Percentiles rank a stretch among this genome's conserved stretches.
Evolutionary conservation across 768 basidiomycete species (phyloP).

Genomic region (Exsudoporus frostii): DNA sequence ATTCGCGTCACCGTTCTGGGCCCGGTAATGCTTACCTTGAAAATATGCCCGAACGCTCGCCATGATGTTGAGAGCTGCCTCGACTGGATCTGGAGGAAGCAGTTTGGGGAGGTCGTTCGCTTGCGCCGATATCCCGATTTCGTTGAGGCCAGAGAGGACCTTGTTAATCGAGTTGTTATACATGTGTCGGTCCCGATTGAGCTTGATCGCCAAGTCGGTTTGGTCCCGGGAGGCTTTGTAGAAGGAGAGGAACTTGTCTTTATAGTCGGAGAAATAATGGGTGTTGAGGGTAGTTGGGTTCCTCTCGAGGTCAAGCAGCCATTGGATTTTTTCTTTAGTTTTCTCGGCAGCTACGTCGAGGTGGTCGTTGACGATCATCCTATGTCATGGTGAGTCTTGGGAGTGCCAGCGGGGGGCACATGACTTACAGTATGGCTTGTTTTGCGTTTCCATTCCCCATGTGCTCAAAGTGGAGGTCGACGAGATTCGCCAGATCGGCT

Average conservation of each 20-base stretch:
- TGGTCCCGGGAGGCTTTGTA: conserved; percentile 39
- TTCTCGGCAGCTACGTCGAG: conserved; percentile 40
- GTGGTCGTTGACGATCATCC: conserved; percentile 51
- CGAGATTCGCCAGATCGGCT: conserved; percentile 40
- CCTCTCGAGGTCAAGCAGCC: conserved; percentile 50
- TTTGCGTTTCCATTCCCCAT: conserved; percentile 54
- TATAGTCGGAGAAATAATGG: conserved; percentile 48
- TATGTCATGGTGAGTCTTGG: conserved; percentile 16
- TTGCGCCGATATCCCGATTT: conserved; percentile 31
- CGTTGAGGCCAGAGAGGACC: conserved; percentile 17
- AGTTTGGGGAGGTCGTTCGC: conserved; percentile 47
- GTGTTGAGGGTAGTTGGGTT: conserved; percentile 51
- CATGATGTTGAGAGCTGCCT: conserved; percentile 62
- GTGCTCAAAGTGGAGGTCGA: conserved; percentile 46
- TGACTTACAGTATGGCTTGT: conserved; percentile 44
- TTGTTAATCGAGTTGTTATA: conserved; percentile 24
- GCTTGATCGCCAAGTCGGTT: conserved; percentile 2
- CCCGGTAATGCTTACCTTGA: conserved; percentile 46
- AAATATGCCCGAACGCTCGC: conserved; percentile 71
- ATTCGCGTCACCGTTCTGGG: not conserved
- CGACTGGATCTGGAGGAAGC: conserved; percentile 49
- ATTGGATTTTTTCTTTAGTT: conserved; percentile 41
- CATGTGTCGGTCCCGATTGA: not conserved
- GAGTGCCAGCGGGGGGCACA: fast-evolving
- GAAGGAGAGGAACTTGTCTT: conserved; percentile 45